Evolutionary conservation across 768 basidiomycete species (phyloP).

Genomic region (Candolleomyces eurysporus): DNA sequence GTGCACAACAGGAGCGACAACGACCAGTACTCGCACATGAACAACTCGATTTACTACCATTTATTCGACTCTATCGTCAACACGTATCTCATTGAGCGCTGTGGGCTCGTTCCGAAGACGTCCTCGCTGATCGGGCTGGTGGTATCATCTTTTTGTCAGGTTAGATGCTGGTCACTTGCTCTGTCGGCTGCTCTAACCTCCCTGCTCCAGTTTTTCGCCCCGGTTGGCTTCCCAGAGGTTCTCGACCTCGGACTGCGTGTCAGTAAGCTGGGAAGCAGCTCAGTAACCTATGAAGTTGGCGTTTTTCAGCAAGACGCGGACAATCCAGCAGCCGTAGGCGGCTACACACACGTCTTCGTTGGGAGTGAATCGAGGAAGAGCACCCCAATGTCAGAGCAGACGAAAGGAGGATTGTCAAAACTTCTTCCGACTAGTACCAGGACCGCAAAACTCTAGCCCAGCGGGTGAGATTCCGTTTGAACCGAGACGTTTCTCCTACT

Average conservation of each 20-base stretch:
- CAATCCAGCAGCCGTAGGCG: conserved; percentile 44
- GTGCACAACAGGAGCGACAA: conserved; percentile 70
- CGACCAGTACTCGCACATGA: conserved; percentile 81
- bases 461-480: too few relatives aligned
- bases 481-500: too few relatives aligned
- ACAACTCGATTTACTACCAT: conserved; percentile 80
- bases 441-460: conserved; percentile 17
- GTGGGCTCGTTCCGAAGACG: conserved; percentile 49
- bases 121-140: conserved; percentile 71
- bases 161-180: conserved; percentile 13
- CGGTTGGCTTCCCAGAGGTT: conserved; percentile 70
- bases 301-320: conserved; percentile 57
- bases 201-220: conserved; percentile 56
- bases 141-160: conserved; percentile 73
- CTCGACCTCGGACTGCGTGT: conserved; percentile 72
- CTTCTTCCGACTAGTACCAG: conserved; percentile 21
- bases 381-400: conserved; percentile 38
- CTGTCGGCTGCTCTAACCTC: neutral
- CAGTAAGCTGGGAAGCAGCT: conserved; percentile 65
- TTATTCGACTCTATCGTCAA: conserved; percentile 83
- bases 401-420: conserved; percentile 46
- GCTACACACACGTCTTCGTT: conserved; percentile 86
- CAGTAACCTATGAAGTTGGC: conserved; percentile 77
- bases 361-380: conserved; percentile 58
- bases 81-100: conserved; percentile 69